A percentile compares a stretch with the other conserved stretches of the same genome.
Conservation (phyloP, 805 yeast genomes). For the Starmerella etchellsii region DNA sequence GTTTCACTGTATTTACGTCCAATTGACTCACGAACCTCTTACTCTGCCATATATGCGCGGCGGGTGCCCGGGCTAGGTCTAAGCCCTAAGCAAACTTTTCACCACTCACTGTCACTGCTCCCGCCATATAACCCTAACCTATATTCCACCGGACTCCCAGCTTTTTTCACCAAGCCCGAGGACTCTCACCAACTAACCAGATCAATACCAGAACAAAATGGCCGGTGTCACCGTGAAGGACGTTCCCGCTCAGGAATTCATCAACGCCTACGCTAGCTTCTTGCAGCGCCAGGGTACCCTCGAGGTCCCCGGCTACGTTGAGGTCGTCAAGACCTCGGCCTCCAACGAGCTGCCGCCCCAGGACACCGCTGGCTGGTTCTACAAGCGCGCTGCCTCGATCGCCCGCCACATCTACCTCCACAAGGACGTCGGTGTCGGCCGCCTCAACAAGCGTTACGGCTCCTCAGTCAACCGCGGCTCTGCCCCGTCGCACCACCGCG, state of each 20-base stretch:
- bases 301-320: constrained; percentile 99
- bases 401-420: constrained; percentile 99
- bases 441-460: constrained; percentile 97
- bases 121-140: background rate
- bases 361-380: constrained; percentile 99
- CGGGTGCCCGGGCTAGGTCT: no score
- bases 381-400: constrained; percentile 99
- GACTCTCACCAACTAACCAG: background rate
- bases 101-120: no score
- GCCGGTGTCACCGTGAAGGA: constrained; percentile 49
- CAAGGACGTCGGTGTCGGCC: constrained; percentile 99
- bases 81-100: no score
- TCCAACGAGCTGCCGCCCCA: constrained; percentile 99
- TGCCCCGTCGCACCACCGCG: constrained; percentile 97
- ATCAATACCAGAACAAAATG: constrained; percentile 14
- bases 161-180: background rate
- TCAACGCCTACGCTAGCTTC: constrained; percentile 98
- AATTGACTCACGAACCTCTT: no score
- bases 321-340: constrained; percentile 96
- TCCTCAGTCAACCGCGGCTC: constrained; percentile 98
- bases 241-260: constrained; percentile 99
- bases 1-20: no score
- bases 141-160: background rate
- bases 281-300: constrained; percentile 99
- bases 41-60: no score